A percentile compares a stretch with the other conserved stretches of the same genome.
These are phyloP conservation scores for Russula olivacea DNA, from an alignment of 768 basidiomycete species.

Conservation along the genomic window DNA sequence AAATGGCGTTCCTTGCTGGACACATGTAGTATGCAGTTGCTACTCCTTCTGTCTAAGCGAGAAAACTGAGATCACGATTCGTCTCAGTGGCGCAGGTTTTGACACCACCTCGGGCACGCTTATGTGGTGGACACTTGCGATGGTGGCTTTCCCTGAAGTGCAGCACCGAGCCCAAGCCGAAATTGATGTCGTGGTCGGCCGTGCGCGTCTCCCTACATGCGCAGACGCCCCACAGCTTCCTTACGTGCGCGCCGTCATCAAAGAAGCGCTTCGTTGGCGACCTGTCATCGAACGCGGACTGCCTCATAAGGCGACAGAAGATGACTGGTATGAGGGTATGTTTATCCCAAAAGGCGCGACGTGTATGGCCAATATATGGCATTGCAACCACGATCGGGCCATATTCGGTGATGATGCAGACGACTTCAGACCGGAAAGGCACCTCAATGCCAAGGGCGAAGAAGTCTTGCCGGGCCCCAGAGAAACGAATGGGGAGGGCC, in stretches of 20 bases:
- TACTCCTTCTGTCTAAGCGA: not conserved
- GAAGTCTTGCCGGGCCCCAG: constrained; percentile 14
- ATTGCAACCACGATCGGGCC: constrained; percentile 26
- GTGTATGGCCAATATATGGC: constrained; percentile 30
- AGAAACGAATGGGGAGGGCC: constrained; percentile 30
- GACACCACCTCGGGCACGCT: not conserved
- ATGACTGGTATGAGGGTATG: constrained; percentile 18
- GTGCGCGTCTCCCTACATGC: constrained; percentile 12
- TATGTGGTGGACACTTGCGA: constrained; percentile 13
- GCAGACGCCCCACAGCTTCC: constrained; percentile 15
- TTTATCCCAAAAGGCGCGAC: constrained; percentile 35
- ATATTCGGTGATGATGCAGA: constrained; percentile 28
- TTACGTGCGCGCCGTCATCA: constrained; percentile 21
- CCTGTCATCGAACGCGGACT: constrained; percentile 10
- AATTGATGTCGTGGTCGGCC: constrained; percentile 16
- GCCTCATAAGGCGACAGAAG: constrained; percentile 24
- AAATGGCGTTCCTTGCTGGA: not conserved
- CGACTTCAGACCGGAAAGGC: constrained; percentile 26
- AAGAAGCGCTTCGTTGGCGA: constrained; percentile 19
- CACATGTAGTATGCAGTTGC: not conserved
- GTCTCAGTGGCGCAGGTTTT: not conserved
- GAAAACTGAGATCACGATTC: not conserved
- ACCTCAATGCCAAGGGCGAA: constrained; percentile 27
- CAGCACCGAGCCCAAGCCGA: constrained; percentile 9
- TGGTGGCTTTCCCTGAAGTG: constrained; percentile 2